Base-by-base conservation (phyloP, 192 early-diverging fungal genomes). In the Endogone sp. region DNA sequence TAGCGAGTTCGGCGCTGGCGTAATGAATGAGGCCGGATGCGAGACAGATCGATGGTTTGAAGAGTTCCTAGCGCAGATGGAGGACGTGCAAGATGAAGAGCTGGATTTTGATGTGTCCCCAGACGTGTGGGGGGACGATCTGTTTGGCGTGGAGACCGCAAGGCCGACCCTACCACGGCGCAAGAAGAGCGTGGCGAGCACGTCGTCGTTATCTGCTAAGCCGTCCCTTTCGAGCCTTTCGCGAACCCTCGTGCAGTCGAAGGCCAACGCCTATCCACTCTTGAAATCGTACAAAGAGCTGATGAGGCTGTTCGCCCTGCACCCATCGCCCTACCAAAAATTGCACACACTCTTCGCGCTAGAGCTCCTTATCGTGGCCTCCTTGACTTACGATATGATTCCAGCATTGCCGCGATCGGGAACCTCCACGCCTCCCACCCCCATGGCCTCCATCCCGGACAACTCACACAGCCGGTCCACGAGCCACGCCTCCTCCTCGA, bases 31-130 rank as follows among this genome's bases (percentile, higher is more conserved):
- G 71, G 78, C 66, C 2, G 78, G 73, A 27, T 71, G 72, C 3
- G 78, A 79, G 70, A 62, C 78, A 1, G 78, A 79, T 67, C 73
- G 32, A 3, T 79, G 78, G 78, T 75, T 79, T 26, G 31, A 62
- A 30, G 78, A 79, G 55, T 79, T 79, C 62, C n/a, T 79, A 23
- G 68, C 65, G 21, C 73, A 79, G 28, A 70, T 79, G 62, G 32
- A 49, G 13, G 27, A 27, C 2, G 23, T 9, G 13, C 55, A 68
- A 29, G 26, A 49, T 2, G 27, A 29, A 22, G 26, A 67, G 9
- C 9, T 6, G 37, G 37, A 11, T 6, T 6, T 16, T 6, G 16
- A 49, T 16, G 37, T 16, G 37, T 16, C 37, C 9, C 9, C 9
- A 16, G 37, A 49, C 16, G 37, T 49, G 37, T 49, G 37, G 37